phyloP scores from a whole-genome alignment of 2,329 filamentous ascomycete species.

The Elsinoe batatas region DNA sequence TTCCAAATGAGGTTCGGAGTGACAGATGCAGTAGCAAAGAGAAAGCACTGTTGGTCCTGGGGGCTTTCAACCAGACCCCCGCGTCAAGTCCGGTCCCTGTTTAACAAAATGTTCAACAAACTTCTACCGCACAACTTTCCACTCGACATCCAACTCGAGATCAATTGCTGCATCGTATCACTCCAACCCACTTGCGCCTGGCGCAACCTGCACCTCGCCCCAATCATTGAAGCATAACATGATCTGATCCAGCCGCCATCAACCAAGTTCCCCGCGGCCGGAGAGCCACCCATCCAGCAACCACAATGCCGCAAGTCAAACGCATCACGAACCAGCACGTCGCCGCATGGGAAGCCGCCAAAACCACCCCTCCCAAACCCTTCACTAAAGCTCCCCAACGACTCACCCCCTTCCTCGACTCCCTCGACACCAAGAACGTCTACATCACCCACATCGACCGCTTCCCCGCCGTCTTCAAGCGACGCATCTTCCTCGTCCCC shows the following conservation, averaged over 20 bases:
- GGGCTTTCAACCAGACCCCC: too few relatives aligned
- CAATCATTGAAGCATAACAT: too few relatives aligned
- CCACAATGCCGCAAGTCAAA: slow-evolving; percentile 9
- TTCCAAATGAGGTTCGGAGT: background rate
- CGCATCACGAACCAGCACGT: slow-evolving; percentile 11
- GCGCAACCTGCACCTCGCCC: too few relatives aligned
- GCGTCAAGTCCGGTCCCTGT: too few relatives aligned
- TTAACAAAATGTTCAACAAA: too few relatives aligned
- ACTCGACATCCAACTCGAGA: too few relatives aligned
- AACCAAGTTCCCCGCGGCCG: too few relatives aligned
- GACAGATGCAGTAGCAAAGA: background rate
- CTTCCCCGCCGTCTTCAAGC: slow-evolving; percentile 61
- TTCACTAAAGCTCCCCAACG: slow-evolving; percentile 57
- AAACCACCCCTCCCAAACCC: slow-evolving; percentile 34
- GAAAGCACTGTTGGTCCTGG: too few relatives aligned
- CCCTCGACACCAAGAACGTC: slow-evolving; percentile 58
- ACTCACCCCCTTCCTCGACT: slow-evolving; percentile 56
- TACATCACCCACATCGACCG: slow-evolving; percentile 80
- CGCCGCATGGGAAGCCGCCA: slow-evolving; percentile 5
- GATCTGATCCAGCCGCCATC: too few relatives aligned
- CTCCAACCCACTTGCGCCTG: too few relatives aligned
- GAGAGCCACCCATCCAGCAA: background rate
- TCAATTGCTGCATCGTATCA: too few relatives aligned
- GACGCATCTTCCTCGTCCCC: slow-evolving; percentile 72
- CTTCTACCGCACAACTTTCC: too few relatives aligned